These are phyloP conservation scores for Cystofilobasidium capitatum DNA, from an alignment of 768 basidiomycete genomes.

Conservation along the genomic window DNA sequence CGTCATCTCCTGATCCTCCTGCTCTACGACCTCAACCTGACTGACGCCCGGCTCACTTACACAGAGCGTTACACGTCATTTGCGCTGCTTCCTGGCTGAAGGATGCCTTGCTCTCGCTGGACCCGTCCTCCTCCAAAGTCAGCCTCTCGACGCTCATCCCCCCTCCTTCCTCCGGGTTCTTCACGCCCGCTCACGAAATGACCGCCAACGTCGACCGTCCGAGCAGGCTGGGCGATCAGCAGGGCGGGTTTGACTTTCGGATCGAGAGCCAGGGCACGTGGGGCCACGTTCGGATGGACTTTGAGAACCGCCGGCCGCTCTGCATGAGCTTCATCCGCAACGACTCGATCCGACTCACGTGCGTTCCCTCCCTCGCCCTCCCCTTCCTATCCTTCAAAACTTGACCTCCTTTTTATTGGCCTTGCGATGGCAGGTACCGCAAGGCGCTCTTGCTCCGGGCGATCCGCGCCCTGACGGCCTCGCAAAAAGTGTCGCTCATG, in stretches of 20 bases:
- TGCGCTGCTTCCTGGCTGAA: slow-evolving; percentile 54
- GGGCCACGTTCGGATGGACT: slow-evolving; percentile 86
- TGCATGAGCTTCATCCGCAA: slow-evolving; percentile 81
- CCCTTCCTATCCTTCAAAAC: neutral
- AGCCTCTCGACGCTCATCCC: slow-evolving; percentile 64
- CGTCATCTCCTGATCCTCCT: neutral
- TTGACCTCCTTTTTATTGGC: too few relatives aligned
- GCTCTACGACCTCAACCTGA: neutral
- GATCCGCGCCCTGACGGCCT: slow-evolving; percentile 12
- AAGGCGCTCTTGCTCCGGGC: slow-evolving; percentile 18
- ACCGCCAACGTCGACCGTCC: slow-evolving; percentile 32
- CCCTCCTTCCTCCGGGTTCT: slow-evolving; percentile 29
- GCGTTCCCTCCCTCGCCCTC: slow-evolving; percentile 26
- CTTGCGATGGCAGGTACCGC: slow-evolving; percentile 4
- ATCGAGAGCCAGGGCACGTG: slow-evolving; percentile 72
- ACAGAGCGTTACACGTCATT: slow-evolving; percentile 67
- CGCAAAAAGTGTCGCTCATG: slow-evolving; percentile 10
- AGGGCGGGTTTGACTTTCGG: slow-evolving; percentile 56
- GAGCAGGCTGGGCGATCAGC: slow-evolving; percentile 34
- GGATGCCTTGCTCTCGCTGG: slow-evolving; percentile 82
- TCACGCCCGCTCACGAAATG: neutral
- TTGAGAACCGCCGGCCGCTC: slow-evolving; percentile 83
- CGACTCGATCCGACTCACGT: slow-evolving; percentile 62
- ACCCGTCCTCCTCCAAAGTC: slow-evolving; percentile 74
- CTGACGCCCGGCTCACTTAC: neutral